Evolutionary conservation across 495 filamentous ascomycete genomes (phyloP), one percentile per base, ranked within the genome.

Genomic region (Cercophora sp.): DNA sequence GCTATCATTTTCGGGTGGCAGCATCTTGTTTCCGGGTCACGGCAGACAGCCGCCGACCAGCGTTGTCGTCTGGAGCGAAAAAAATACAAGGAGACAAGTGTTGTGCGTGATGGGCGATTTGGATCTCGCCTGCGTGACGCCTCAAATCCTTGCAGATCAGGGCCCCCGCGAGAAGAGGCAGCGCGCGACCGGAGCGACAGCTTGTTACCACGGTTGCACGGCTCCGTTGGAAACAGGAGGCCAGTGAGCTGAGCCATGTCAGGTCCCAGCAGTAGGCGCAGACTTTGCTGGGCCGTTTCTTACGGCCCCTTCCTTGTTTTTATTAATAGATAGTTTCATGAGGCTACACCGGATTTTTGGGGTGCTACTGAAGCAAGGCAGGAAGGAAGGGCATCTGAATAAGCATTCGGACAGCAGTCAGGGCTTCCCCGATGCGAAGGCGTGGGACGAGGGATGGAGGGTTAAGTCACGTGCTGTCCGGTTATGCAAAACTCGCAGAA

Each of bases 81-180:
- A 15, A 15, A 19, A 11, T 39, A 39, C 36, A 19, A 15, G 36
- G 36, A 8, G 8, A 22, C 32, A 34, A 23, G 22, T 37, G 20
- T 22, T 15, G 47, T 35, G 20, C 4, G 15, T n/a, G 19, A 15
- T 20, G 45, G 32, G 16, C 32, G n/a, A n/a, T n/a, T n/a, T n/a
- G n/a, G 57, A 60, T 60, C 54, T 47, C 16, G 26, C 18, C 51
- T 60, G 54, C 57, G 54, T 44, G 27, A 35, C 53, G 54, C 51
- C 49, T 42, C 43, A 47, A 54, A 57, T 54, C 50, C 53, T 41
- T 54, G 50, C 51, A 35, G 55, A 48, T 37, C 46, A 48, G 31
- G 46, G 4, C 46, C 46, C 15, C 16, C 40, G 40, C 23, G 19
- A 43, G 40, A n/a, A n/a, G n/a, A n/a, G 16, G 37, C 18, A 32